Evolutionary conservation across 495 filamentous ascomycete species (phyloP).

Genomic region (Neurospora sp.): DNA sequence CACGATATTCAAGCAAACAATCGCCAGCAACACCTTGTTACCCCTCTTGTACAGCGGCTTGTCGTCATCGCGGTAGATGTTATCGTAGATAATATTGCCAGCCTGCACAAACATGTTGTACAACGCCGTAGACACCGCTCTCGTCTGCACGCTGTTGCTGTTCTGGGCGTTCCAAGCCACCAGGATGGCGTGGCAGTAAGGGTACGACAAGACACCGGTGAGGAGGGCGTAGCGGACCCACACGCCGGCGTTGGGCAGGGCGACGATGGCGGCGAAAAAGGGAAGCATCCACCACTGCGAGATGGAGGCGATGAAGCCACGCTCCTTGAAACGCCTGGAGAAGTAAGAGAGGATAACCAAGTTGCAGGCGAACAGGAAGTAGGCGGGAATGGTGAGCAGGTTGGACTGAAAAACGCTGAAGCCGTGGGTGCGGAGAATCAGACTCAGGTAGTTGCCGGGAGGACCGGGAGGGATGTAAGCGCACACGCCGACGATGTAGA

Average conservation of each 20-base stretch:
- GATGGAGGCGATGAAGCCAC: conserved; percentile 40
- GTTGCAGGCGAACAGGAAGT: conserved; percentile 33
- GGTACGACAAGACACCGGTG: conserved; percentile 44
- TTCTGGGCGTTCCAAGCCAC: conserved; percentile 52
- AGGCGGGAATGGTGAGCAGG: conserved; percentile 41
- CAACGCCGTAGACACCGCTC: conserved; percentile 45
- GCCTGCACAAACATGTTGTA: conserved; percentile 40
- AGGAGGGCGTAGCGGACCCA: conserved; percentile 47
- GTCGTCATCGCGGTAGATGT: conserved; percentile 48
- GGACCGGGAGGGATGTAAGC: conserved; percentile 42
- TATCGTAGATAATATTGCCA: conserved; percentile 39
- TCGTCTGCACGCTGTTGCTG: conserved; percentile 49
- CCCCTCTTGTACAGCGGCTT: conserved; percentile 42
- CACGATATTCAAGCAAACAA: conserved; percentile 31
- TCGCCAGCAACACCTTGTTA: conserved; percentile 37
- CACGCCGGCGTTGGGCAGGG: conserved; percentile 24
- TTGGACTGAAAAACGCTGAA: conserved; percentile 46
- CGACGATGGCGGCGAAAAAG: conserved; percentile 42
- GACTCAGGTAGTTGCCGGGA: conserved; percentile 36
- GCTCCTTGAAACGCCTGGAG: conserved; percentile 43
- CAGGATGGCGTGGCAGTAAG: conserved; percentile 53
- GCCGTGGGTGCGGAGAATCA: conserved; percentile 39
- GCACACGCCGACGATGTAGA: conserved; percentile 46
- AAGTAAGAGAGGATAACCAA: conserved; percentile 42
- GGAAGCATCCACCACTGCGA: conserved; percentile 47